Conservation (phyloP, 345 rosid species). For the Chamaenerion angustifolium region DNA sequence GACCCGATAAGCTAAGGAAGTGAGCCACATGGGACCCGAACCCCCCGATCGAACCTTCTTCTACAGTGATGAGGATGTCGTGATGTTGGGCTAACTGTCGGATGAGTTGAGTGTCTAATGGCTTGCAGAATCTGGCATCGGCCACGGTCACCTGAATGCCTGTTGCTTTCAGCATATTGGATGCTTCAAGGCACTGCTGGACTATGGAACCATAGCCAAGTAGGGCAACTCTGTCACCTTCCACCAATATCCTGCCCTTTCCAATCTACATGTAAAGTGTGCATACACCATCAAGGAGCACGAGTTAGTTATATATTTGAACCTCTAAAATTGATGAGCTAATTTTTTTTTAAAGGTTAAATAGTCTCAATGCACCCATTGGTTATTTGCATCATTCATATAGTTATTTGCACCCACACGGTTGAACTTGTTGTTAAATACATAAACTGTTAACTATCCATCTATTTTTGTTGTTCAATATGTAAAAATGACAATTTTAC, state of each 20-base stretch:
- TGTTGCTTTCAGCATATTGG: constrained; percentile 23
- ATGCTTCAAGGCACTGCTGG: constrained; percentile 56
- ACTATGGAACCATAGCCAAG: constrained; percentile 75
- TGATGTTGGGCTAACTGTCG: constrained; percentile 52
- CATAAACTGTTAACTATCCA: too few relatives aligned
- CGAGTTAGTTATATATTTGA: too few relatives aligned
- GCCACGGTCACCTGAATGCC: constrained; percentile 51
- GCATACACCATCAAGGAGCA: too few relatives aligned
- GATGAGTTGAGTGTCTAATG: constrained; percentile 58
- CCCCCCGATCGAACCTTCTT: constrained; percentile 89
- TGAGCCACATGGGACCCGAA: constrained; percentile 76
- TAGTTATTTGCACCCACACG: too few relatives aligned
- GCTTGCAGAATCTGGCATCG: constrained; percentile 91
- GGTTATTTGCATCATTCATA: too few relatives aligned
- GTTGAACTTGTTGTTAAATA: too few relatives aligned
- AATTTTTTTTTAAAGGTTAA: too few relatives aligned
- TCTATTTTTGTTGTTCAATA: too few relatives aligned
- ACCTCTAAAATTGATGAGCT: too few relatives aligned
- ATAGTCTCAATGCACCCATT: too few relatives aligned
- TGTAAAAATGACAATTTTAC: too few relatives aligned
- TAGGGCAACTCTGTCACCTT: constrained; percentile 60
- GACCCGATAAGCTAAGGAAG: constrained; percentile 52
- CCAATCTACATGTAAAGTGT: constrained; percentile 47
- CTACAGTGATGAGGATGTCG: constrained; percentile 60
- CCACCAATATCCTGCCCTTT: constrained; percentile 60